Conservation (phyloP, 2,329 filamentous ascomycete species). For the Waltergamsia citrina region DNA sequence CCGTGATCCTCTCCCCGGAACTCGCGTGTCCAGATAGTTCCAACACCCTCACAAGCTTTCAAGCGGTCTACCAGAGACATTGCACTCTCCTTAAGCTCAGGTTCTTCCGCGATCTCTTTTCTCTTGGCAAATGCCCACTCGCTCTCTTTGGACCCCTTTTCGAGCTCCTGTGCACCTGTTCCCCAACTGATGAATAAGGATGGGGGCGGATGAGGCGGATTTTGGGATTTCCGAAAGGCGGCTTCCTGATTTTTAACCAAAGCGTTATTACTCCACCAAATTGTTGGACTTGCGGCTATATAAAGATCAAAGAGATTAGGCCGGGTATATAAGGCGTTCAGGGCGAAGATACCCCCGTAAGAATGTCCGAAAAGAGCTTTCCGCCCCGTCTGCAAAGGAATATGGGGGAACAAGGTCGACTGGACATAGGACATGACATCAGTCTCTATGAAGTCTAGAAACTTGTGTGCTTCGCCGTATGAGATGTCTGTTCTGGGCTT, state of each 20-base stretch:
- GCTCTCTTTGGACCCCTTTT: conserved; percentile 14
- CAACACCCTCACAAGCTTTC: conserved; percentile 8
- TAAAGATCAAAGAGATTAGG: conserved; percentile 31
- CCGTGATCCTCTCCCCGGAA: conserved; percentile 14
- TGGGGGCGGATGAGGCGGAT: conserved; percentile 10
- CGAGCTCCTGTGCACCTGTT: conserved; percentile 17
- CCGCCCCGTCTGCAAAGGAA: conserved; percentile 16
- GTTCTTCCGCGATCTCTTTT: conserved; percentile 12
- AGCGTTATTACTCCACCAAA: conserved; percentile 35
- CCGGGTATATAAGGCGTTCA: conserved; percentile 31
- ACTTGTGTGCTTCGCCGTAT: conserved; percentile 32
- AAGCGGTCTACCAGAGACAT: conserved; percentile 10
- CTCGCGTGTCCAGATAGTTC: conserved; percentile 12
- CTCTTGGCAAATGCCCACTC: conserved; percentile 18
- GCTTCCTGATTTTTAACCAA: conserved; percentile 21
- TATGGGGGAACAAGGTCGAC: conserved; percentile 12
- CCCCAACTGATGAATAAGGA: conserved; percentile 23
- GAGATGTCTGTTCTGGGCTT: conserved; percentile 14
- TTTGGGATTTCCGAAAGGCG: conserved; percentile 11
- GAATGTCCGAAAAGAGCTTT: conserved; percentile 39
- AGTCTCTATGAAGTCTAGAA: conserved; percentile 31
- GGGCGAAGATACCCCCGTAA: conserved; percentile 35
- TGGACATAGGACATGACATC: conserved; percentile 24
- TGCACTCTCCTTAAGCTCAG: conserved; percentile 6
- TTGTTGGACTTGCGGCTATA: conserved; percentile 33